phyloP scores from a whole-genome alignment of 2,329 filamentous ascomycete genomes.

The Dothistroma septosporum region DNA sequence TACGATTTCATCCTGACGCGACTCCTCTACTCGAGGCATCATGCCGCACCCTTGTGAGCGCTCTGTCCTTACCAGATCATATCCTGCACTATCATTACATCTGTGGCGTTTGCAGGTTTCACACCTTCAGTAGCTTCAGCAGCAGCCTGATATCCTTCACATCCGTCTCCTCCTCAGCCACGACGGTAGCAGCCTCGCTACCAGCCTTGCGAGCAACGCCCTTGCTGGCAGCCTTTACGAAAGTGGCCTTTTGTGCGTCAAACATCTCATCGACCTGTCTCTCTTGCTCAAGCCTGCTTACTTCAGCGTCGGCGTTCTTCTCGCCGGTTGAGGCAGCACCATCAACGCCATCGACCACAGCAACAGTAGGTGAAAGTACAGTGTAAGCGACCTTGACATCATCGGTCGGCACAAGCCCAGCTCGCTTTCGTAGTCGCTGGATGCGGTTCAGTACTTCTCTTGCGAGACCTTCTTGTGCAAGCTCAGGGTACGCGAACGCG shows the following conservation, averaged over 20 bases:
- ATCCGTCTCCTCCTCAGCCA: constrained; percentile 78
- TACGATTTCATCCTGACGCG: too few species aligned
- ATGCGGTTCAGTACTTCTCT: constrained; percentile 91
- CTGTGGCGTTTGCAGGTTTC: not conserved
- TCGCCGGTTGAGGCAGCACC: constrained; percentile 22
- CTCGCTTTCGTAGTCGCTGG: constrained; percentile 89
- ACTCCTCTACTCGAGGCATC: not conserved
- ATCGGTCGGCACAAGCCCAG: constrained; percentile 82
- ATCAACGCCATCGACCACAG: constrained; percentile 17
- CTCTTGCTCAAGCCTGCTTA: constrained; percentile 30
- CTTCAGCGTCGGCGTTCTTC: constrained; percentile 26
- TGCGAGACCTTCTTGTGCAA: constrained; percentile 82
- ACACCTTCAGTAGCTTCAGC: constrained; percentile 68
- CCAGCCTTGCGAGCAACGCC: constrained; percentile 26
- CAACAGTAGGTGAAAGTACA: constrained; percentile 53
- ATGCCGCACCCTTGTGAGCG: not conserved
- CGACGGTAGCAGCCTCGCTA: constrained; percentile 51
- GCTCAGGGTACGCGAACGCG: constrained; percentile 72
- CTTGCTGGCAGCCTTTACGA: constrained; percentile 34
- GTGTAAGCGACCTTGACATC: constrained; percentile 94
- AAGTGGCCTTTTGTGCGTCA: constrained; percentile 31
- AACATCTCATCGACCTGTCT: constrained; percentile 36
- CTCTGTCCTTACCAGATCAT: not conserved
- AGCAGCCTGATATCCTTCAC: constrained; percentile 73
- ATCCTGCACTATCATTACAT: not conserved